phyloP scores from a whole-genome alignment of 495 filamentous ascomycete genomes.

The Paragyromitra xinjiangensis region DNA sequence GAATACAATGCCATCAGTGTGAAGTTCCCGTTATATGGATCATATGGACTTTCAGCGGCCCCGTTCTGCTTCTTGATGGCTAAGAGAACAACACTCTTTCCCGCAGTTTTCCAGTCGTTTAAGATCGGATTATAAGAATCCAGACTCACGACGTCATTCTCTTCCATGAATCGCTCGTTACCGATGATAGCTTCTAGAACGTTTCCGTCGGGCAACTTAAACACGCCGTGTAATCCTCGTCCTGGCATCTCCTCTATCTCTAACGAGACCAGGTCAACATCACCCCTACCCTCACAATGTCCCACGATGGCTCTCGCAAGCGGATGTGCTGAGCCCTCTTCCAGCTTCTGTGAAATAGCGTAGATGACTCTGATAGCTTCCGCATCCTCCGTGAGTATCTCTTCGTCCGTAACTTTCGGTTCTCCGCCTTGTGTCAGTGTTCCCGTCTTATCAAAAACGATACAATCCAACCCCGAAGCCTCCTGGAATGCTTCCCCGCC shows the following conservation, averaged over 20 bases:
- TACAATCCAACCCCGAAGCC: slow-evolving; percentile 81
- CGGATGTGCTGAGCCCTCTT: slow-evolving; percentile 86
- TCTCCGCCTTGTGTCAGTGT: slow-evolving; percentile 88
- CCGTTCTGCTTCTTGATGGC: slow-evolving; percentile 60
- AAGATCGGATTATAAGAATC: slow-evolving; percentile 61
- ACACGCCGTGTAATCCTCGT: slow-evolving; percentile 79
- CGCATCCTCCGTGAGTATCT: slow-evolving; percentile 63
- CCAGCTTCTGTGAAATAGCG: slow-evolving; percentile 70
- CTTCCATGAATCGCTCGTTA: slow-evolving; percentile 77
- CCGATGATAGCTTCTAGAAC: slow-evolving; percentile 78
- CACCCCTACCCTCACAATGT: slow-evolving; percentile 66
- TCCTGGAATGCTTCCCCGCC: slow-evolving; percentile 96
- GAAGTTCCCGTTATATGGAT: slow-evolving; percentile 37
- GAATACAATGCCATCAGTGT: slow-evolving; percentile 65
- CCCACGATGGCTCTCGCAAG: slow-evolving; percentile 81
- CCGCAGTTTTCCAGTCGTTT: slow-evolving; percentile 72
- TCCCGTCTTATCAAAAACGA: slow-evolving; percentile 97
- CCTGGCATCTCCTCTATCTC: slow-evolving; percentile 80
- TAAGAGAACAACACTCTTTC: slow-evolving; percentile 77
- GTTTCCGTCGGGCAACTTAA: slow-evolving; percentile 60
- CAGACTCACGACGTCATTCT: slow-evolving; percentile 59
- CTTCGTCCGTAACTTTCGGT: slow-evolving; percentile 77
- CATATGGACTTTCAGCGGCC: slow-evolving; percentile 13
- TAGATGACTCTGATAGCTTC: slow-evolving; percentile 57
- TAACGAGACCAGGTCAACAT: slow-evolving; percentile 59